Conservation (phyloP, 345 rosid species). For the Pugionium dolabratum region DNA sequence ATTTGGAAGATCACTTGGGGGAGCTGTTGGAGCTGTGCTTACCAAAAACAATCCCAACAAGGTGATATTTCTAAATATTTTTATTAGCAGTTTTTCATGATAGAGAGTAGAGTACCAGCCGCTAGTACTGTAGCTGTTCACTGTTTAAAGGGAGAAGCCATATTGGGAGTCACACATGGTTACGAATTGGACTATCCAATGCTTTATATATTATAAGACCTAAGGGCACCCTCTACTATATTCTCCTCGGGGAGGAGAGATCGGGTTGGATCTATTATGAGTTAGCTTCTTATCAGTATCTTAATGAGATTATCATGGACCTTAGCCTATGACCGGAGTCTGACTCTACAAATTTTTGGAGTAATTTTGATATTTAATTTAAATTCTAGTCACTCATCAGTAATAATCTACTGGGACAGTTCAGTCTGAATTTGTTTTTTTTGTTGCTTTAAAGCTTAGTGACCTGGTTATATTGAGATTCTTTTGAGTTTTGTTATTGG, state of each 20-base stretch:
- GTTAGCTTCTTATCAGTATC: neutral
- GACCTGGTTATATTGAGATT: neutral
- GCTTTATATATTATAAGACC: neutral
- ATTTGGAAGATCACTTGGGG: constrained; percentile 98
- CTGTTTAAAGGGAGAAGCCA: neutral
- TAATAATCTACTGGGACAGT: neutral
- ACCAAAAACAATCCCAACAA: constrained; percentile 87
- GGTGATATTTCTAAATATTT: constrained; percentile 44
- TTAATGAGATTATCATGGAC: constrained; percentile 16
- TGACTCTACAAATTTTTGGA: neutral
- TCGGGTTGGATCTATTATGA: neutral
- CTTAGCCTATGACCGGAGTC: constrained; percentile 8
- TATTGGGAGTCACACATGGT: neutral
- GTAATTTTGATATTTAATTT: neutral
- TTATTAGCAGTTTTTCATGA: neutral
- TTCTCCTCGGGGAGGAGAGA: neutral
- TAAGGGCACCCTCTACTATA: neutral
- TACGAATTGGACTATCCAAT: neutral
- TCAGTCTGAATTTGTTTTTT: neutral
- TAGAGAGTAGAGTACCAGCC: too few relatives aligned
- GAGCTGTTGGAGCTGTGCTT: constrained; percentile 93
- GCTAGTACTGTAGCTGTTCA: neutral
- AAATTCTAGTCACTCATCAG: constrained; percentile 15
- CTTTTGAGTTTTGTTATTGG: neutral
- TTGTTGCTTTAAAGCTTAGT: neutral